phyloP scores from a whole-genome alignment of 2,329 filamentous ascomycete genomes.

The Cryphonectria nitschkei region DNA sequence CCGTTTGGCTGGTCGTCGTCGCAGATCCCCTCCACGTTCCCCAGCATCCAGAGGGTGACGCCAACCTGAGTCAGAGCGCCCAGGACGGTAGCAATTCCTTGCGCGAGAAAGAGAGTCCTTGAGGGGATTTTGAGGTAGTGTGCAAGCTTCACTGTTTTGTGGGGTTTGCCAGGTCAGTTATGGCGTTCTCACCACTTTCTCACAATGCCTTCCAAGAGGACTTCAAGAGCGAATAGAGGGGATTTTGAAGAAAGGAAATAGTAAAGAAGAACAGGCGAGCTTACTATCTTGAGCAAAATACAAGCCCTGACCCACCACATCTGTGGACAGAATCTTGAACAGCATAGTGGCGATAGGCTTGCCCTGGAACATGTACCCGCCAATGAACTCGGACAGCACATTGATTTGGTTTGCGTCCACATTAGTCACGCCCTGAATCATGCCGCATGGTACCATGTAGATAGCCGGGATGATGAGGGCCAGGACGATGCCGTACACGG shows the following conservation, averaged over 20 bases:
- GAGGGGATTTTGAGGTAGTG: conserved; percentile 56
- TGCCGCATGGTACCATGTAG: conserved; percentile 51
- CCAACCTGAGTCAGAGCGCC: conserved; percentile 49
- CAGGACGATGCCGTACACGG: conserved; percentile 49
- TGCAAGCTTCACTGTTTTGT: conserved; percentile 47
- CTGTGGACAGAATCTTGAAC: conserved; percentile 47
- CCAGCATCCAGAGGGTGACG: conserved; percentile 40
- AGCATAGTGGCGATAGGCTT: conserved; percentile 51
- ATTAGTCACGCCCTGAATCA: conserved; percentile 53
- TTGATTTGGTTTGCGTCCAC: conserved; percentile 54
- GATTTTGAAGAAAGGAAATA: too few species aligned
- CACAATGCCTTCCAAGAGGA: neutral
- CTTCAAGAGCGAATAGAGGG: too few species aligned
- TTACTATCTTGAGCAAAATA: conserved; percentile 49
- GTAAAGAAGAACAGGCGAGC: neutral
- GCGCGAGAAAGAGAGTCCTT: conserved; percentile 50
- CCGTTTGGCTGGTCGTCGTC: conserved; percentile 44
- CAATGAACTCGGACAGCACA: conserved; percentile 51
- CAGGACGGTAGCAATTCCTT: conserved; percentile 51
- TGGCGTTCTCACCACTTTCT: neutral
- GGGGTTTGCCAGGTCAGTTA: neutral
- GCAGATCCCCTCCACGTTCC: conserved; percentile 47
- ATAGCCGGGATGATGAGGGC: conserved; percentile 48
- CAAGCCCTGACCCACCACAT: conserved; percentile 47
- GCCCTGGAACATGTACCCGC: conserved; percentile 51